A percentile compares a stretch with the other conserved stretches of the same genome.
phyloP scores from a whole-genome alignment of 1,284 basidiomycete species.

The Trichosporon sp. region DNA sequence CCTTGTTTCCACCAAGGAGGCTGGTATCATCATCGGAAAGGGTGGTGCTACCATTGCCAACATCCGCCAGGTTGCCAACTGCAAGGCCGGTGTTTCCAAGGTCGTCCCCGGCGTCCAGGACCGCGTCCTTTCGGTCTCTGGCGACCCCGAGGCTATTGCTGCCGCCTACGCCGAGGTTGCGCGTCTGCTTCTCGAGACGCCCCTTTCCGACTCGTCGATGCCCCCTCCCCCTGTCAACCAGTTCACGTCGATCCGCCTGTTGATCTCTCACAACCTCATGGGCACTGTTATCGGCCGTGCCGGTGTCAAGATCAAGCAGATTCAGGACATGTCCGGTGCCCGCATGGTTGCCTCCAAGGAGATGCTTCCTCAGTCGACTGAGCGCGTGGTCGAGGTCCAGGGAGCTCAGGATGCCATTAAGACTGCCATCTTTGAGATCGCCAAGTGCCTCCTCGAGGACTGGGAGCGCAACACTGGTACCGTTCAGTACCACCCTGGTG shows the following conservation, averaged over 20 bases:
- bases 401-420: slow-evolving; percentile 88
- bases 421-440: slow-evolving; percentile 90
- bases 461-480: slow-evolving; percentile 93
- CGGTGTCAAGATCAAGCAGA: slow-evolving; percentile 99
- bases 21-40: slow-evolving; percentile 93
- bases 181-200: slow-evolving; percentile 76
- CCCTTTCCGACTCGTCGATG: slow-evolving; percentile 68
- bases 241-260: slow-evolving; percentile 87
- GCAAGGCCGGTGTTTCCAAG: slow-evolving; percentile 98
- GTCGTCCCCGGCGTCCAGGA: slow-evolving; percentile 97
- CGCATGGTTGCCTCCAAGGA: slow-evolving; percentile 98
- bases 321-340: slow-evolving; percentile 95
- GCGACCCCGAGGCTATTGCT: slow-evolving; percentile 85
- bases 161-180: slow-evolving; percentile 96
- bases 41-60: slow-evolving; percentile 96
- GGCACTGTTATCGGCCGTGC: slow-evolving; percentile 97
- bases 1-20: slow-evolving; percentile 93
- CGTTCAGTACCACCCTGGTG: slow-evolving; percentile 91
- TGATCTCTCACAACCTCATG: slow-evolving; percentile 99
- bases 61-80: slow-evolving; percentile 88
- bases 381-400: slow-evolving; percentile 96
- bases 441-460: slow-evolving; percentile 91
- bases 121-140: slow-evolving; percentile 90
- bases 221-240: slow-evolving; percentile 67
- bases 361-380: slow-evolving; percentile 98